Percentiles rank a stretch among this genome's conserved stretches.
Evolutionary conservation across 2,329 filamentous ascomycete species (phyloP).

Genomic region (Fusarium nisikadoi): DNA sequence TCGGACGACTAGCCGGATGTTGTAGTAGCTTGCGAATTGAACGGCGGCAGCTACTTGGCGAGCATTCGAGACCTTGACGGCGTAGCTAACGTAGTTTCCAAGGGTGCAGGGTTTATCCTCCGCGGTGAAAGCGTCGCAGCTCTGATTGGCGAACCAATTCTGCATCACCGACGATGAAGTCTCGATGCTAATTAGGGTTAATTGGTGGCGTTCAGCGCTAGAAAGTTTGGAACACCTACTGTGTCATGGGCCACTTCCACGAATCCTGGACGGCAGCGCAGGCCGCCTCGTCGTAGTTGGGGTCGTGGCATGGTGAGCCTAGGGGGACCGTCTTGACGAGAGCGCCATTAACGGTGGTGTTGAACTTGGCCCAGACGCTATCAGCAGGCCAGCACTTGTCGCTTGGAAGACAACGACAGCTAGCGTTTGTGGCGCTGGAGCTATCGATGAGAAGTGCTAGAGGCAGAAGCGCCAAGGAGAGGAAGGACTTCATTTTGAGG

Average conservation of each 20-base stretch:
- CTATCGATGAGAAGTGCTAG: slow-evolving; percentile 15
- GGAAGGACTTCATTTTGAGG: slow-evolving; percentile 32
- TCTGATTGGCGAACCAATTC: slow-evolving; percentile 51
- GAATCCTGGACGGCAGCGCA: slow-evolving; percentile 55
- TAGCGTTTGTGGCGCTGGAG: slow-evolving; percentile 7
- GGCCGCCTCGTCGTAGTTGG: slow-evolving; percentile 55
- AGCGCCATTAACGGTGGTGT: slow-evolving; percentile 60
- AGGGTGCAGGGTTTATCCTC: slow-evolving; percentile 53
- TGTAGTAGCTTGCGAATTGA: slow-evolving; percentile 52
- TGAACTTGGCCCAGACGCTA: slow-evolving; percentile 59
- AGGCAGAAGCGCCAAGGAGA: slow-evolving; percentile 27
- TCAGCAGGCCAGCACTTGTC: slow-evolving; percentile 63
- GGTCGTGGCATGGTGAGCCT: slow-evolving; percentile 61
- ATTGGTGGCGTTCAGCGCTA: not conserved
- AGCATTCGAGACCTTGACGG: slow-evolving; percentile 48
- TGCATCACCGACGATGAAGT: slow-evolving; percentile 56
- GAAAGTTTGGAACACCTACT: slow-evolving; percentile 50
- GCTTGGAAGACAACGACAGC: slow-evolving; percentile 61
- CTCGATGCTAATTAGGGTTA: slow-evolving; percentile 40
- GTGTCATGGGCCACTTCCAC: slow-evolving; percentile 58
- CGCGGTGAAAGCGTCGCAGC: slow-evolving; percentile 53
- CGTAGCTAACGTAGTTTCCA: slow-evolving; percentile 56
- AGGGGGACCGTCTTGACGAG: slow-evolving; percentile 63
- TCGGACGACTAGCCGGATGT: slow-evolving; percentile 50
- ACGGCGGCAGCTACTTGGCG: slow-evolving; percentile 49